Evolutionary conservation across 352 stramenopile genomes (phyloP).

Genomic region (Thraustotheca clavata): DNA sequence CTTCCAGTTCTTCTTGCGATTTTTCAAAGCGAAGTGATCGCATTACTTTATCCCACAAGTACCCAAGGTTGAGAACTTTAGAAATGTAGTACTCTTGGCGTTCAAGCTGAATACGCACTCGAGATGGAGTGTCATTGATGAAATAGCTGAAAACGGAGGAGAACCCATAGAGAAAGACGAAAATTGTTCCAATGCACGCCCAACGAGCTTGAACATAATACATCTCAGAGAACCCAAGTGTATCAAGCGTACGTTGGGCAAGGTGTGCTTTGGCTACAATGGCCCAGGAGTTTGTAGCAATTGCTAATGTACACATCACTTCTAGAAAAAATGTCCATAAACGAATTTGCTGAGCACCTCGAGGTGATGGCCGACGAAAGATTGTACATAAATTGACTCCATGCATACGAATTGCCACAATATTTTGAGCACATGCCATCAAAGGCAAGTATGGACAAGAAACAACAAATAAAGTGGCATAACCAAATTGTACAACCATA

Average conservation of each 20-base stretch:
- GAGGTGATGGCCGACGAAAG: conserved; percentile 62
- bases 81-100: conserved; percentile 81
- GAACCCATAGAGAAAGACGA: conserved; percentile 37
- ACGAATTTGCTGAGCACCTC: conserved; percentile 83
- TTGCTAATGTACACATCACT: conserved; percentile 80
- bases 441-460: conserved; percentile 90
- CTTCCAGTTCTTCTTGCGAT: conserved; percentile 17
- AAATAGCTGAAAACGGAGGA: conserved; percentile 69
- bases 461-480: conserved; percentile 86
- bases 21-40: conserved; percentile 2
- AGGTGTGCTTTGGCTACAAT: conserved; percentile 86
- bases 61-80: conserved; percentile 63
- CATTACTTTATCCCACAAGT: conserved; percentile 21
- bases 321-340: conserved; percentile 90
- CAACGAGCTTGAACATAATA: conserved; percentile 46
- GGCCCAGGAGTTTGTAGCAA: conserved; percentile 89
- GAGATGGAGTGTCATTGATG: conserved; percentile 67
- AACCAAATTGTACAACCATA: conserved; percentile 85
- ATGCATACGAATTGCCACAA: conserved; percentile 89
- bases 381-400: conserved; percentile 78
- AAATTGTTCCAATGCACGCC: conserved; percentile 75
- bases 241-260: not conserved
- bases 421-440: conserved; percentile 88
- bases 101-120: conserved; percentile 64
- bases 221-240: conserved; percentile 44